Conservation (phyloP, 208 protist genomes). For the Wallacemonas sp. region DNA sequence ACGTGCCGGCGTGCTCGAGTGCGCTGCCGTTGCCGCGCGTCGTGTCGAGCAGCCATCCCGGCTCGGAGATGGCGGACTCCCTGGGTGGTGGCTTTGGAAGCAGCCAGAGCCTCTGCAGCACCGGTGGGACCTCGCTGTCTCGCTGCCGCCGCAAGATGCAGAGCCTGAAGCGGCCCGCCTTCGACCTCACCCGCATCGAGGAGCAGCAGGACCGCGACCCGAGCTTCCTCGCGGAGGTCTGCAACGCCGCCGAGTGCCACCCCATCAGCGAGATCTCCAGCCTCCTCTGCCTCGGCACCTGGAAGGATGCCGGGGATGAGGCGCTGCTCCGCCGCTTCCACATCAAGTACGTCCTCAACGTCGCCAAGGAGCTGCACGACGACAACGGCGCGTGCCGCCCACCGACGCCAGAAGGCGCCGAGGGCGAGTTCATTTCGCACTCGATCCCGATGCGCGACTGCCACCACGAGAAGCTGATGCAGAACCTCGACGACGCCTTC, state of each 20-base stretch:
- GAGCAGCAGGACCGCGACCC: slow-evolving; percentile 29
- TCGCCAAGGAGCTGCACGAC: slow-evolving; percentile 64
- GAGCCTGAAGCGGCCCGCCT: slow-evolving; percentile 44
- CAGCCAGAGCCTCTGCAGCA: slow-evolving; percentile 14
- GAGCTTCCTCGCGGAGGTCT: slow-evolving; percentile 23
- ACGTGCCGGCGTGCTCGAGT: not conserved
- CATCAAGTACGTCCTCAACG: slow-evolving; percentile 83
- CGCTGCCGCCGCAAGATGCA: slow-evolving; percentile 39
- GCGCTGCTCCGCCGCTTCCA: slow-evolving; percentile 37
- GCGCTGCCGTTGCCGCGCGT: slow-evolving; percentile 1
- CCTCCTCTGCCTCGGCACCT: slow-evolving; percentile 69
- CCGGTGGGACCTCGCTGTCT: slow-evolving; percentile 28
- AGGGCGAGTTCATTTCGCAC: slow-evolving; percentile 37
- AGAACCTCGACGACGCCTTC: slow-evolving; percentile 65
- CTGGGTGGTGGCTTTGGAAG: not conserved
- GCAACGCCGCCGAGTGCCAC: slow-evolving; percentile 65
- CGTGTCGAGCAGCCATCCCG: not conserved
- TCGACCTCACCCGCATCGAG: slow-evolving; percentile 54
- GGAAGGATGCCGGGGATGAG: slow-evolving; percentile 65
- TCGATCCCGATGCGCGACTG: slow-evolving; percentile 76
- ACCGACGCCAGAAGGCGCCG: slow-evolving; percentile 20
- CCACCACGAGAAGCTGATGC: slow-evolving; percentile 54
- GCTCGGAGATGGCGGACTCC: not conserved
- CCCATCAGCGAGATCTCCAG: slow-evolving; percentile 68
- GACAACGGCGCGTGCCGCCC: slow-evolving; percentile 17